A percentile compares a stretch with the other conserved stretches of the same genome.
Conservation (phyloP, 176 grass and related monocot species). For the Aegilops speltoides region DNA sequence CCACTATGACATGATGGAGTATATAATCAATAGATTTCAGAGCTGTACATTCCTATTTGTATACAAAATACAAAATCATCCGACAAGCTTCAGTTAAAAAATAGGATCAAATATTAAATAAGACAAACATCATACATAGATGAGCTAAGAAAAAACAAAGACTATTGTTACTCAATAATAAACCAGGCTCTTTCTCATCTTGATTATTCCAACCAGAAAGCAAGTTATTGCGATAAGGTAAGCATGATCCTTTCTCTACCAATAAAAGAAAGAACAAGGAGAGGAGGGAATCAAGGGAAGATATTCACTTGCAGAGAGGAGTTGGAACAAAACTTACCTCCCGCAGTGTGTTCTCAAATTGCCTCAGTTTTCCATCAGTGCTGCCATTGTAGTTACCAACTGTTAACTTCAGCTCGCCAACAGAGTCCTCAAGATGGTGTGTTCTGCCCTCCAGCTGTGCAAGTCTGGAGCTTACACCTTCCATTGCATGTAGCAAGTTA, state of each 20-base stretch:
- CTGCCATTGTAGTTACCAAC: conserved; percentile 64
- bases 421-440: conserved; percentile 65
- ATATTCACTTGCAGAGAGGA: background rate
- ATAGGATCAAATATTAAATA: background rate
- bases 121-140: background rate
- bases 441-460: conserved; percentile 71
- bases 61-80: background rate
- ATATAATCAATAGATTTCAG: background rate
- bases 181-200: background rate
- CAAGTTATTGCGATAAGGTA: background rate
- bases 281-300: background rate
- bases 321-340: conserved; percentile 52
- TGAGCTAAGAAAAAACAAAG: background rate
- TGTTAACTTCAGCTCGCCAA: conserved; percentile 66
- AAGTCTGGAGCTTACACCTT: conserved; percentile 74
- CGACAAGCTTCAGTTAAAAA: background rate
- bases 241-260: background rate
- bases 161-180: background rate
- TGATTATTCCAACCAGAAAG: conserved; percentile 13
- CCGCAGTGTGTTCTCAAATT: conserved; percentile 78
- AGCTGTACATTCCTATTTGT: background rate
- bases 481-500: conserved; percentile 70
- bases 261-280: background rate
- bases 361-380: conserved; percentile 84
- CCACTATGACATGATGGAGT: background rate